phyloP scores from a whole-genome alignment of 257 asterid genomes.

The Cordia subcordata region DNA sequence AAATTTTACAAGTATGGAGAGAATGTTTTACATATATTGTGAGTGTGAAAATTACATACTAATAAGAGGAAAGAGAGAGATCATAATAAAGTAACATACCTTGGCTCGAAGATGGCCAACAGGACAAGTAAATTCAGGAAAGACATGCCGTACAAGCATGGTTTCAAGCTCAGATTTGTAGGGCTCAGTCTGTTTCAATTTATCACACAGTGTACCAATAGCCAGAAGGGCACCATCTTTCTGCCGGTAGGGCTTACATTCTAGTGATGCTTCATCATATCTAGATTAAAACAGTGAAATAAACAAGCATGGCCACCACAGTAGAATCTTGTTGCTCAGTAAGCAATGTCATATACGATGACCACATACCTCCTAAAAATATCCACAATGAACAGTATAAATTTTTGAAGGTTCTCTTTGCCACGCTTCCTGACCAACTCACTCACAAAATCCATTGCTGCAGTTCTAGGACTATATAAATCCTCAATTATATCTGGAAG shows the following conservation, averaged over 20 bases:
- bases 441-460: slow-evolving; percentile 99
- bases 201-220: slow-evolving; percentile 94
- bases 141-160: slow-evolving; percentile 93
- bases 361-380: slow-evolving; percentile 69
- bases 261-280: slow-evolving; percentile 72
- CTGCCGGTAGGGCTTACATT: slow-evolving; percentile 75
- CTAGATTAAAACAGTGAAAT: slow-evolving; percentile 28
- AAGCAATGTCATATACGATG: not conserved
- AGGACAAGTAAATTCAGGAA: slow-evolving; percentile 88
- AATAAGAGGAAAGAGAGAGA: not conserved
- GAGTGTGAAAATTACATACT: too few species aligned
- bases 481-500: slow-evolving; percentile 91
- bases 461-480: slow-evolving; percentile 95
- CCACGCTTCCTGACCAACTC: slow-evolving; percentile 96
- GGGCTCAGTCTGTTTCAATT: slow-evolving; percentile 87
- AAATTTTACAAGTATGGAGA: too few species aligned
- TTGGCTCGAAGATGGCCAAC: slow-evolving; percentile 97
- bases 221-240: slow-evolving; percentile 99
- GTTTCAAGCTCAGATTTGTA: slow-evolving; percentile 89
- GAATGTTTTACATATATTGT: too few species aligned
- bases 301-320: not conserved
- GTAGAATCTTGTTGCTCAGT: not conserved
- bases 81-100: slow-evolving; percentile 29
- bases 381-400: slow-evolving; percentile 75
- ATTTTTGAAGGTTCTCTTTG: slow-evolving; percentile 94